Conservation (phyloP, 495 filamentous ascomycete species). For the Lasiosphaeria hispida region DNA sequence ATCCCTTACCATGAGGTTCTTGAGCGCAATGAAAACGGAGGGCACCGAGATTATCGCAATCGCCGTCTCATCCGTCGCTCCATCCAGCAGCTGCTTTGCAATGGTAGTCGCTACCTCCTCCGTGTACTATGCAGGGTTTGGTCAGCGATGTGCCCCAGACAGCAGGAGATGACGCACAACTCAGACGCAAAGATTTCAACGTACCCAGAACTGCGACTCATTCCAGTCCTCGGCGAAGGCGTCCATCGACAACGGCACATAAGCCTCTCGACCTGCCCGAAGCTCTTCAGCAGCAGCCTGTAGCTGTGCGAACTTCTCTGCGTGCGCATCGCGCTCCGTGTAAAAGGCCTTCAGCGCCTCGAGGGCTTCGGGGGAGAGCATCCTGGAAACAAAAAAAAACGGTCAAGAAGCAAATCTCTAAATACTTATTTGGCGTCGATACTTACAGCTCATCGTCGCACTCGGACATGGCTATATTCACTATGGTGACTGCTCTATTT, state of each 20-base stretch:
- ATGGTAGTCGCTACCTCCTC: conserved; percentile 62
- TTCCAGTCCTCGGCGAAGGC: conserved; percentile 80
- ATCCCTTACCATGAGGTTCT: conserved; percentile 56
- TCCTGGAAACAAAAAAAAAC: conserved; percentile 30
- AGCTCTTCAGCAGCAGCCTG: conserved; percentile 49
- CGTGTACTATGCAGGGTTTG: conserved; percentile 54
- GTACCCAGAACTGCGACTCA: conserved; percentile 74
- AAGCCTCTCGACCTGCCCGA: conserved; percentile 18
- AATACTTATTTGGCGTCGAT: neutral
- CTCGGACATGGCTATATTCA: conserved; percentile 17
- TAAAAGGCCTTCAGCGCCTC: conserved; percentile 67
- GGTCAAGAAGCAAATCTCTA: neutral
- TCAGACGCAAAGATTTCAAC: conserved; percentile 11
- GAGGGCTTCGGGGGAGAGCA: conserved; percentile 59
- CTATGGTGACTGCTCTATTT: too few relatives aligned
- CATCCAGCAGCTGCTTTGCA: conserved; percentile 61
- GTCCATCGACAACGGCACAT: conserved; percentile 58
- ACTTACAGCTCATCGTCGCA: conserved; percentile 45
- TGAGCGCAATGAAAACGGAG: conserved; percentile 71
- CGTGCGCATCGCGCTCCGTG: conserved; percentile 59
- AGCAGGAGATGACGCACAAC: neutral
- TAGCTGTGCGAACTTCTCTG: conserved; percentile 61
- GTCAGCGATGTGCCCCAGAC: too few relatives aligned
- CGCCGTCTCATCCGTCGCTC: conserved; percentile 47
- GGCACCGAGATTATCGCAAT: conserved; percentile 73